phyloP scores from a whole-genome alignment of 305 asterid species.

The Stenogyne calaminthoides region DNA sequence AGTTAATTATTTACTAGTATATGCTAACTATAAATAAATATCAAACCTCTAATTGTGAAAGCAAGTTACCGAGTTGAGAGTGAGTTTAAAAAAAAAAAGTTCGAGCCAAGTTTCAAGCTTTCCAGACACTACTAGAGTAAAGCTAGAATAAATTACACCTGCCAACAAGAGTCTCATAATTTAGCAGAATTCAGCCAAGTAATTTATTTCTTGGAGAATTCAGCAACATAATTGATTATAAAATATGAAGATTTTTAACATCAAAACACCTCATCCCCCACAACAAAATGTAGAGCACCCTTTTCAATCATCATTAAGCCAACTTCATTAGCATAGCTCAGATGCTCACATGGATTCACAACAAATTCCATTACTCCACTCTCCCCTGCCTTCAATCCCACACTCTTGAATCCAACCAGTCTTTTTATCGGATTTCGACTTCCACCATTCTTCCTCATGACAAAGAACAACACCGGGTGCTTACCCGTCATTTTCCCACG shows the following conservation, averaged over 20 bases:
- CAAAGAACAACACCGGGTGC: slow-evolving; percentile 61
- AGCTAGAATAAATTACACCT: not conserved
- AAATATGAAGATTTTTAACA: not conserved
- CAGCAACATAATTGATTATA: not conserved
- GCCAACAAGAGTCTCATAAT: not conserved
- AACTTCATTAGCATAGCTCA: slow-evolving; percentile 37
- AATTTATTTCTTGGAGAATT: not conserved
- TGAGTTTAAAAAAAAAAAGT: too few species aligned
- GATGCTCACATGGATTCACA: slow-evolving; percentile 40
- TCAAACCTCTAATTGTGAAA: not conserved
- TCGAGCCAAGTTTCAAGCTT: not conserved
- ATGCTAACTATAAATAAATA: too few species aligned
- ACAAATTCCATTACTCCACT: slow-evolving; percentile 22
- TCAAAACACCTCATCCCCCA: slow-evolving; percentile 46
- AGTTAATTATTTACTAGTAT: too few species aligned
- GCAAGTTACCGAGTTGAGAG: not conserved
- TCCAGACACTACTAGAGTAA: not conserved
- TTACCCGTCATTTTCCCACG: slow-evolving; percentile 51
- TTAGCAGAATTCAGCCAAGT: slow-evolving; percentile 3
- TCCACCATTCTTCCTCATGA: slow-evolving; percentile 28
- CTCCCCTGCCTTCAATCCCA: slow-evolving; percentile 32
- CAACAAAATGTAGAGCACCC: slow-evolving; percentile 31
- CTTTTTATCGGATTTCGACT: slow-evolving; percentile 40
- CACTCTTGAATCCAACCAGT: slow-evolving; percentile 39
- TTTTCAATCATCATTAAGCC: slow-evolving; percentile 40